Evolutionary conservation across 2,329 filamentous ascomycete genomes (phyloP), one percentile per base, ranked within the genome.

Genomic region (Lasiodiplodia theobromae): DNA sequence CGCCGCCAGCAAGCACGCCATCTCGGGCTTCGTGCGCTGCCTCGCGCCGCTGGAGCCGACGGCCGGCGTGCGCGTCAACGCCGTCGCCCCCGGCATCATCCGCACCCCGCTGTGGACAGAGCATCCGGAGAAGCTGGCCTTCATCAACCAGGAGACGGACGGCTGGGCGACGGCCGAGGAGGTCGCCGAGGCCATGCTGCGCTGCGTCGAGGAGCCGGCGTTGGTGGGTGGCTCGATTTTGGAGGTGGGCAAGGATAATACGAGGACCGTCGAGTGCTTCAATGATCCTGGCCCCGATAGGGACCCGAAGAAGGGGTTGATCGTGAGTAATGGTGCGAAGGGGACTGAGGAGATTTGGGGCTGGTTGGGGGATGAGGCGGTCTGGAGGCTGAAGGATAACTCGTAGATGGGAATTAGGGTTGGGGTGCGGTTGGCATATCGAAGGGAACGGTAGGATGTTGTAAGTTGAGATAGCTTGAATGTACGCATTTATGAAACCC

Each of bases 71-170:
- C 78, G 87, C 0, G 86, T 89, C 18, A 88, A 87, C 23, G 87
- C 83, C 6, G 87, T 89, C 2, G 86, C 87, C 18, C 88, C 88
- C 0, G 88, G 87, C 0, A 76, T 89, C 1, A 87, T 89, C 72
- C 87, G 85, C 70, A 89, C 88, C 14, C 88, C 88, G 7, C 77
- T 89, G 5, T 90, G 87, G 86, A 87, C 84, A 0, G 87, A 89
- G 2, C 82, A 89, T 71, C 86, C 86, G 0, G 87, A 89, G 75
- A 90, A 89, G 74, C 64, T 88, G 72, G 79, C 79, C 69, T 83
- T 86, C 71, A 69, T 89, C 0, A 81, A 84, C 47, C 77, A 82
- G 37, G 75, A 73, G 10, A 75, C 77, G 16, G 87, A 89, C 72
- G 80, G 76, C 69, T 89, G 87, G 87, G 86, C 88, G 16, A 86